These are phyloP conservation scores for Actinomortierella ambigua DNA, from an alignment of 371 early-diverging fungal species.

Conservation along the genomic window DNA sequence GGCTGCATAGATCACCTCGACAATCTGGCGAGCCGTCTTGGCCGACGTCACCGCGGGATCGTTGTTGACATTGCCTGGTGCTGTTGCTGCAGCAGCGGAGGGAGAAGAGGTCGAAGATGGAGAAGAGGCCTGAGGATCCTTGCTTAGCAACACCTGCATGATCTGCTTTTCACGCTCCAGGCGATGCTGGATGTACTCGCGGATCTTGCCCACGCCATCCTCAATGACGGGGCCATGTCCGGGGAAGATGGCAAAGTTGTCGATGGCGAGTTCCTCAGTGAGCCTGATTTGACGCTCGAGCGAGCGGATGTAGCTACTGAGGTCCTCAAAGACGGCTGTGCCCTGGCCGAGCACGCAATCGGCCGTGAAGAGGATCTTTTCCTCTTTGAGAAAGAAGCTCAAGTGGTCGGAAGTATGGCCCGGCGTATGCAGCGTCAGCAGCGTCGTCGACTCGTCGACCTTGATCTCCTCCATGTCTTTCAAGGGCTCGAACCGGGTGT, in stretches of 20 bases:
- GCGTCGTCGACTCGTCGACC: slow-evolving; percentile 61
- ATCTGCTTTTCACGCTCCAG: slow-evolving; percentile 78
- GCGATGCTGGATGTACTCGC: slow-evolving; percentile 80
- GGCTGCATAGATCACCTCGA: slow-evolving; percentile 62
- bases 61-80: too few relatives aligned
- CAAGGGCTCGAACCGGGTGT: slow-evolving; percentile 35
- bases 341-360: slow-evolving; percentile 90
- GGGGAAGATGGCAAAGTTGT: slow-evolving; percentile 41
- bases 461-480: slow-evolving; percentile 55
- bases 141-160: slow-evolving; percentile 50
- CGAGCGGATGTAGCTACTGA: slow-evolving; percentile 69
- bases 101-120: too few relatives aligned
- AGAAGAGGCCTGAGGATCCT: neutral
- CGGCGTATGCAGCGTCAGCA: slow-evolving; percentile 76
- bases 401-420: slow-evolving; percentile 88
- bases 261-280: too few relatives aligned
- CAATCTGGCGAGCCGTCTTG: slow-evolving; percentile 67
- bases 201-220: slow-evolving; percentile 53
- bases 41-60: neutral
- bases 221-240: slow-evolving; percentile 84
- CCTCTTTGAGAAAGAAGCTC: slow-evolving; percentile 73
- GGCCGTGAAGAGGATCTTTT: slow-evolving; percentile 76
- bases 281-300: slow-evolving; percentile 52
- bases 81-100: too few relatives aligned
- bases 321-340: slow-evolving; percentile 78